A percentile compares a stretch with the other conserved stretches of the same genome.
Conservation (phyloP, 2,329 filamentous ascomycete genomes). For the Talaromyces sp. region DNA sequence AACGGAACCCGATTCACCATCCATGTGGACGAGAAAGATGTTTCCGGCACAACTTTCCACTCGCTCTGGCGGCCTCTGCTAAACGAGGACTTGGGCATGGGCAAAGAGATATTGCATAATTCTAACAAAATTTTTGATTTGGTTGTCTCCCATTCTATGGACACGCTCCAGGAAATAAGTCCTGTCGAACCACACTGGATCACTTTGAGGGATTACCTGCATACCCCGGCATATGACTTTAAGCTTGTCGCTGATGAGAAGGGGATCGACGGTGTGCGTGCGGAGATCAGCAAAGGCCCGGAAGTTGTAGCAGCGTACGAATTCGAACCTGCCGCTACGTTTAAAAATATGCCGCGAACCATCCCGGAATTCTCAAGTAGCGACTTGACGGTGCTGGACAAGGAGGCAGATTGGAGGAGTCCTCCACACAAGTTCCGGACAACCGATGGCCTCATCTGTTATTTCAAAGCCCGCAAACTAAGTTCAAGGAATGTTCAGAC, state of each 20-base stretch:
- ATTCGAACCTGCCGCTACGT: background rate
- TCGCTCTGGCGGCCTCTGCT: conserved; percentile 1
- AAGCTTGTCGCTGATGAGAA: conserved; percentile 1
- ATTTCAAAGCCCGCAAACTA: conserved; percentile 8
- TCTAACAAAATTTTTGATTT: background rate
- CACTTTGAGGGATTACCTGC: conserved; percentile 10
- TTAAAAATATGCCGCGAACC: conserved; percentile 7
- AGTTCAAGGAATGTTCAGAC: background rate
- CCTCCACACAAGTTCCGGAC: conserved; percentile 10
- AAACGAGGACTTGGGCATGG: background rate
- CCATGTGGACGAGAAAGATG: conserved; percentile 7
- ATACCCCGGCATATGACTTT: conserved; percentile 10
- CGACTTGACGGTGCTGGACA: conserved; percentile 8
- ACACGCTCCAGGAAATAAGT: conserved; percentile 2
- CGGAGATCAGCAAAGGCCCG: background rate
- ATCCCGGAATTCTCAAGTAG: conserved; percentile 4
- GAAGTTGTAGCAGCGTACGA: conserved; percentile 9
- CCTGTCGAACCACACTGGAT: background rate
- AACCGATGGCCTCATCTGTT: conserved; percentile 4
- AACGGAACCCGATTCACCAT: background rate
- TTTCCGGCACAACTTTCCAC: conserved; percentile 5
- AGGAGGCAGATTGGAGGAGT: background rate
- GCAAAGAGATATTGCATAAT: background rate
- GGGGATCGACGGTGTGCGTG: background rate
- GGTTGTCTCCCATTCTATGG: conserved; percentile 11